These are phyloP conservation scores for Ophiostoma triangulosporum DNA, from an alignment of 2,329 filamentous ascomycete genomes.

Conservation along the genomic window DNA sequence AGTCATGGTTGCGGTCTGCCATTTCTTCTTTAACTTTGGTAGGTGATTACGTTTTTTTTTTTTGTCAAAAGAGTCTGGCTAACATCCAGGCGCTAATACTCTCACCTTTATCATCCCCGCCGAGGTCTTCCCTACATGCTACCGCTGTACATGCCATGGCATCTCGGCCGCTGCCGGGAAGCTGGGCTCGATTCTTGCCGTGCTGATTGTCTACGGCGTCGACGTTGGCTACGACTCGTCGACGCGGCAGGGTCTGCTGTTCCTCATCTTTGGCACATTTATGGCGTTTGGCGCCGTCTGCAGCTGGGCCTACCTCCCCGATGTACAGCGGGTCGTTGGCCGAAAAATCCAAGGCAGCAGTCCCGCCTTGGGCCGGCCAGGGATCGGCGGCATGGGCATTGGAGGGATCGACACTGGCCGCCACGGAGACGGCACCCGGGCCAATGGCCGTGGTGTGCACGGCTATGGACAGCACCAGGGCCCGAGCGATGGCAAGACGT, in stretches of 20 bases:
- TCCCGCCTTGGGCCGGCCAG: not conserved
- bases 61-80: too few relatives aligned
- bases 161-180: constrained; percentile 49
- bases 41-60: not conserved
- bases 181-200: constrained; percentile 39
- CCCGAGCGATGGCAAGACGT: not conserved
- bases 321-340: constrained; percentile 28
- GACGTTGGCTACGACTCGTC: constrained; percentile 29
- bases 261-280: constrained; percentile 36
- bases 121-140: constrained; percentile 51
- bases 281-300: constrained; percentile 35
- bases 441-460: not conserved
- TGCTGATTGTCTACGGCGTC: constrained; percentile 37
- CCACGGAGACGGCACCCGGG: not conserved
- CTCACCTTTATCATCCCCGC: constrained; percentile 51
- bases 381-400: not conserved
- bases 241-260: constrained; percentile 33
- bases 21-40: constrained; percentile 44
- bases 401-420: not conserved
- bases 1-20: constrained; percentile 36
- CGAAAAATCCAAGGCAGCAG: constrained; percentile 16
- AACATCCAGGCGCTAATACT: constrained; percentile 36
- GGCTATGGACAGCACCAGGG: not conserved
- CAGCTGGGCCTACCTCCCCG: constrained; percentile 38
- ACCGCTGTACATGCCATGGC: constrained; percentile 48